Percentiles rank a stretch among this genome's conserved stretches.
These are phyloP conservation scores for Physaria fendleri DNA, from an alignment of 345 rosid species.

Conservation along the genomic window DNA sequence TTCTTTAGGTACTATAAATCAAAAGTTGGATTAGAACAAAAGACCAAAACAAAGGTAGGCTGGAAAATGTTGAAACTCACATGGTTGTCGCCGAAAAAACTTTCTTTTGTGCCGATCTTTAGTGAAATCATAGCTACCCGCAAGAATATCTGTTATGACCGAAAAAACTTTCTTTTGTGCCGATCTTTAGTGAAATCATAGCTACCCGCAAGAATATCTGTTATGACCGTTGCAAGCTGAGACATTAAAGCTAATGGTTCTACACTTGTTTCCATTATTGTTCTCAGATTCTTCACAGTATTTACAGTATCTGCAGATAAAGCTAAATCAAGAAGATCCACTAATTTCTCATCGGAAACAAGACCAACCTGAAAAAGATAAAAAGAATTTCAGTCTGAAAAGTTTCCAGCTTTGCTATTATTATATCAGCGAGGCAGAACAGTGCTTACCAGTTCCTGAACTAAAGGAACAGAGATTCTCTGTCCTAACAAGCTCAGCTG, in stretches of 20 bases:
- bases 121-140: slow-evolving; percentile 79
- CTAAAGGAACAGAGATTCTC: slow-evolving; percentile 71
- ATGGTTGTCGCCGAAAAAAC: slow-evolving; percentile 71
- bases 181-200: slow-evolving; percentile 78
- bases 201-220: slow-evolving; percentile 92
- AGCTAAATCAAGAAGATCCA: slow-evolving; percentile 99
- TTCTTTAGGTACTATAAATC: slow-evolving; percentile 72
- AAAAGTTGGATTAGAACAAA: not conserved
- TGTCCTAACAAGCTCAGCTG: slow-evolving; percentile 91
- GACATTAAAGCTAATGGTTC: slow-evolving; percentile 98
- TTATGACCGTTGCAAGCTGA: slow-evolving; percentile 97
- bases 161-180: slow-evolving; percentile 72
- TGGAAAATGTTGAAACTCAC: slow-evolving; percentile 41
- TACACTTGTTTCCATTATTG: slow-evolving; percentile 90
- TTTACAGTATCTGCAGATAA: slow-evolving; percentile 98
- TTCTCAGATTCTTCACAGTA: slow-evolving; percentile 88
- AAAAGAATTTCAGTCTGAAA: not conserved
- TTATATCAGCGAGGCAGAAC: not conserved
- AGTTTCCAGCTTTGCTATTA: not conserved
- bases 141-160: slow-evolving; percentile 73
- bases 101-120: slow-evolving; percentile 72
- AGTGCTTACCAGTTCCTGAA: slow-evolving; percentile 82
- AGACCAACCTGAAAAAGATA: slow-evolving; percentile 70
- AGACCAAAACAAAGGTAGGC: not conserved
- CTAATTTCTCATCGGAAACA: slow-evolving; percentile 91